Evolutionary conservation across 2,329 filamentous ascomycete genomes (phyloP), one percentile per base, ranked within the genome.

Genomic region (Colletotrichum tabaci): DNA sequence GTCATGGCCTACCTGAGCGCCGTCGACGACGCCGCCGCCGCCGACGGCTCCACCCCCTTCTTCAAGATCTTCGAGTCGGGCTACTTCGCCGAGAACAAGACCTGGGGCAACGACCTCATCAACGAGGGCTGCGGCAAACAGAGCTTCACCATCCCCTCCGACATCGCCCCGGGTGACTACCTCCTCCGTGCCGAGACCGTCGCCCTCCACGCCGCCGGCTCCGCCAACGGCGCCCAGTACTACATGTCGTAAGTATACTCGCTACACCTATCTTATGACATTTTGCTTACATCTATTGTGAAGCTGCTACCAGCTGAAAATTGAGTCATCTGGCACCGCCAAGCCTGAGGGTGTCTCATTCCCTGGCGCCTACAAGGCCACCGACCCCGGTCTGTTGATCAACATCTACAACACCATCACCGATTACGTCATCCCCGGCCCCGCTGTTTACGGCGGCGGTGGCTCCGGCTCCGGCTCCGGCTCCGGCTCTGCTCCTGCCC

Each of bases 151-250:
- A 85, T 89, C 65, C 87, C 87, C 16, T 69, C 77, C 7, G 81
- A 82, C 68, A 81, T 89, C 52, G 83, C 82, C 23, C 76, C 84
- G 7, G 88, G 88, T 50, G 84, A 87, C 76, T 89, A 89, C 77
- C 84, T 89, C 58, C 80, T 88, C 47, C 84, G 87, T 64, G 85
- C 87, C 74, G 87, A 89, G 79, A 81, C 87, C 71, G 85, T 89
- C 71, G 87, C 86, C 46, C 84, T 89, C 8, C 87, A 89, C 80
- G 77, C 77, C 9, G 82, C 81, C 52, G 69, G 73, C 42, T 80
- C 77, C 74, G 77, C 76, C 61, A 76, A 77, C 44, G 82, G 81
- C 23, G 83, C 83, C 16, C 83, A 85, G 74, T 77, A 84, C 65
- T 81, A 82, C 71, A 76, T 77, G 74, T 73, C 74, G 26, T 26